phyloP scores from a whole-genome alignment of 2,329 filamentous ascomycete genomes.

The Talaromyces piceae region DNA sequence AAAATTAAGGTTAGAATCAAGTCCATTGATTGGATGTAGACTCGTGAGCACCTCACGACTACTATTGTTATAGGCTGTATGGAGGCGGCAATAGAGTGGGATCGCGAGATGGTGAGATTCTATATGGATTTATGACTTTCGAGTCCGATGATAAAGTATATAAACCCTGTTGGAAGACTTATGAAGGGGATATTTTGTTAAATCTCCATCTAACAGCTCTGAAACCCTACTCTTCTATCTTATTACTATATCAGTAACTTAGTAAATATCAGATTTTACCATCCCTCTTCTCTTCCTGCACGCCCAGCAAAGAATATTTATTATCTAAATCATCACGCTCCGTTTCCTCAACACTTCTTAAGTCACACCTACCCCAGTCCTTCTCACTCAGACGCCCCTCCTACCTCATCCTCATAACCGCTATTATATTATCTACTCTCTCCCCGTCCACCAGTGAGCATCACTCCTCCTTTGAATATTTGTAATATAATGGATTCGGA shows the following conservation, averaged over 20 bases:
- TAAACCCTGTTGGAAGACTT: not conserved
- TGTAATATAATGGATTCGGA: too few relatives aligned
- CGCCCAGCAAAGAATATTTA: not conserved
- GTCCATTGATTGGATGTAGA: not conserved
- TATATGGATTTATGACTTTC: not conserved
- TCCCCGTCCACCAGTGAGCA: not conserved
- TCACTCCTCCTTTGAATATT: too few relatives aligned
- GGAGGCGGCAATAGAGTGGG: not conserved
- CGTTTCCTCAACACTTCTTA: not conserved
- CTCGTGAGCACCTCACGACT: not conserved
- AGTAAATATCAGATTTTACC: slow-evolving; percentile 1
- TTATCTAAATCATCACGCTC: not conserved
- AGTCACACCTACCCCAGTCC: not conserved
- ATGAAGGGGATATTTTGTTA: not conserved
- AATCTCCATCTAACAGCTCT: not conserved
- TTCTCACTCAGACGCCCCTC: not conserved
- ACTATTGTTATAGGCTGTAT: not conserved
- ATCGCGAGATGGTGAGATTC: not conserved
- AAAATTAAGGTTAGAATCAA: not conserved
- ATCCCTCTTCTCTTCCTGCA: slow-evolving; percentile 1
- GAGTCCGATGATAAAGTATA: not conserved
- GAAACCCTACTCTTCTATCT: not conserved
- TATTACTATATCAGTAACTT: not conserved
- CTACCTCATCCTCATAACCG: not conserved
- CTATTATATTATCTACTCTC: not conserved